Evolutionary conservation across 108 stramenopile species (phyloP).

Genomic region (Schizochytrium sp.): DNA sequence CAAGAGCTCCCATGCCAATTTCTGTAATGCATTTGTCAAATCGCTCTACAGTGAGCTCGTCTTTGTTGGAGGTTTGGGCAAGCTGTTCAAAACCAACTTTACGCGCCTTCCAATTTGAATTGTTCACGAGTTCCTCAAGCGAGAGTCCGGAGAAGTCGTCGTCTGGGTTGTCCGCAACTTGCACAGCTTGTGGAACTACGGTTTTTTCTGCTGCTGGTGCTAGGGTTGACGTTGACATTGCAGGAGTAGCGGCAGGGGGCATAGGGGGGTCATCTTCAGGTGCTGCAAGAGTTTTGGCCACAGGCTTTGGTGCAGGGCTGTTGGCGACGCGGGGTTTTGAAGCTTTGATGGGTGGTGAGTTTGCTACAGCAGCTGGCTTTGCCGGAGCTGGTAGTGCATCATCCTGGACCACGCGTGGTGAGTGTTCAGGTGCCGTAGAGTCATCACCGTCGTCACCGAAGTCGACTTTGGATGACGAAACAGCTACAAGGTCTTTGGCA

Average conservation of each 20-base stretch:
- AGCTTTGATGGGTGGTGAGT: neutral
- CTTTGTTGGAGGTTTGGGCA: neutral
- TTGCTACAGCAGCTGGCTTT: neutral
- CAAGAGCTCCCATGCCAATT: slow-evolving; percentile 22
- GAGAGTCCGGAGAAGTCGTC: neutral
- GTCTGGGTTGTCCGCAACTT: slow-evolving; percentile 10
- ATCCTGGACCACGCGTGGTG: neutral
- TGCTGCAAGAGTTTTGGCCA: neutral
- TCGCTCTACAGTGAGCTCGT: neutral
- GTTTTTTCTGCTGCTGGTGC: neutral
- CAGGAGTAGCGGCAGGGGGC: neutral
- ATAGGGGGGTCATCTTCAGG: neutral
- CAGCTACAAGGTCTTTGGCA: slow-evolving; percentile 54
- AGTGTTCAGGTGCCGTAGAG: neutral
- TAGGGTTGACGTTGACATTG: neutral
- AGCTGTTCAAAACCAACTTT: slow-evolving; percentile 18
- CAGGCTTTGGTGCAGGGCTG: neutral
- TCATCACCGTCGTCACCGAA: neutral
- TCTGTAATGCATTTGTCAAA: slow-evolving; percentile 22
- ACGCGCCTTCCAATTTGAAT: slow-evolving; percentile 49
- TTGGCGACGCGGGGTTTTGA: neutral
- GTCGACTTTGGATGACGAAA: slow-evolving; percentile 49
- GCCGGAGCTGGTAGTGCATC: slow-evolving; percentile 17
- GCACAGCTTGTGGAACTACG: neutral
- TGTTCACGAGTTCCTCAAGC: neutral